Percentiles rank a stretch among this genome's conserved stretches.
These are phyloP conservation scores for Salvia rosmarinus DNA, from an alignment of 257 asterid genomes.

Conservation along the genomic window DNA sequence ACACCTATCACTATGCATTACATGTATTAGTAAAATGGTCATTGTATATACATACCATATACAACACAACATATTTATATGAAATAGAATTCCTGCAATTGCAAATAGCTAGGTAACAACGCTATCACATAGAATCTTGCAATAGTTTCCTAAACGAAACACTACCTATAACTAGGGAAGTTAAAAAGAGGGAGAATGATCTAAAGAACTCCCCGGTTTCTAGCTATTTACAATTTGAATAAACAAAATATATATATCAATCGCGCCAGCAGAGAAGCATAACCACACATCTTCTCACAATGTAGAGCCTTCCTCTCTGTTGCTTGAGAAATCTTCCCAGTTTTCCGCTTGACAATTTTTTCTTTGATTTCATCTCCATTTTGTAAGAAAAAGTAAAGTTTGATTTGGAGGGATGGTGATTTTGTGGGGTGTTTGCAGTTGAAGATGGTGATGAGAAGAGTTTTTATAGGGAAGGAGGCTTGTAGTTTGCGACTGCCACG, in stretches of 20 bases:
- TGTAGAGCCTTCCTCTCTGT: constrained; percentile 73
- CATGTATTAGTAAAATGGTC: too few relatives aligned
- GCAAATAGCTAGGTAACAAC: neutral
- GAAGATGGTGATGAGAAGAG: neutral
- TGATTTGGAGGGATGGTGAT: too few relatives aligned
- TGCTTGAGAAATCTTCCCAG: constrained; percentile 63
- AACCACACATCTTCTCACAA: constrained; percentile 68
- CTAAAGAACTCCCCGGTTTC: neutral
- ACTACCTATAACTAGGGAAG: neutral
- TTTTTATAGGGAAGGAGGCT: neutral
- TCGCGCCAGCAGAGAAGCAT: constrained; percentile 86
- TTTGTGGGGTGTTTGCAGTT: neutral
- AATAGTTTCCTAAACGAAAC: neutral
- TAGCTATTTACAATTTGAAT: constrained; percentile 24
- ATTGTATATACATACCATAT: too few relatives aligned
- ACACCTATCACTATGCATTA: too few relatives aligned
- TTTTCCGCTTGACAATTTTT: constrained; percentile 50
- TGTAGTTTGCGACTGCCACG: constrained; percentile 28
- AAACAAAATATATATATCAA: neutral
- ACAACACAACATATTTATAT: too few relatives aligned
- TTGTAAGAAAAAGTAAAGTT: too few relatives aligned
- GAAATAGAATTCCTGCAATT: too few relatives aligned
- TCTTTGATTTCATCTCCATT: constrained; percentile 43
- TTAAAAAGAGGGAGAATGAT: neutral
- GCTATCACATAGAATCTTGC: neutral